Evolutionary conservation across 2,329 filamentous ascomycete genomes (phyloP).

Genomic region (Lecanicillium sp.): DNA sequence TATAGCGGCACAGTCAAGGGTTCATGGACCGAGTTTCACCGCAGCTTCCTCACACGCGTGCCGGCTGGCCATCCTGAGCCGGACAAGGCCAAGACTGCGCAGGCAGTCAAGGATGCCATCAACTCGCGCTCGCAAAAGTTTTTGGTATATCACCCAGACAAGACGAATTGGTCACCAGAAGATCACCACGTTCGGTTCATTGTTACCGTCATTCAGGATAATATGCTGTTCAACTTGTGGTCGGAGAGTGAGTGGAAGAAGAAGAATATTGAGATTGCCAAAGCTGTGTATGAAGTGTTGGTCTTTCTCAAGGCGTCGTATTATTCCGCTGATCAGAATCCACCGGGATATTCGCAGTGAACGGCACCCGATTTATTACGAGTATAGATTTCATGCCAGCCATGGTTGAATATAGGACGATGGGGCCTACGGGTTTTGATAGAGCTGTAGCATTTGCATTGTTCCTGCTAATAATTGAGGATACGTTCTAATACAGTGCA

Average conservation of each 20-base stretch:
- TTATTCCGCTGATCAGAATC: slow-evolving; percentile 14
- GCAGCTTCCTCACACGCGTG: slow-evolving; percentile 19
- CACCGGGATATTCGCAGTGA: slow-evolving; percentile 19
- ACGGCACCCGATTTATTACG: neutral
- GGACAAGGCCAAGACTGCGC: slow-evolving; percentile 23
- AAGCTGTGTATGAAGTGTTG: slow-evolving; percentile 28
- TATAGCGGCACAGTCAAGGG: slow-evolving; percentile 21
- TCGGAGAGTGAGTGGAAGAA: slow-evolving; percentile 22
- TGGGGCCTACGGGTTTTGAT: too few species aligned
- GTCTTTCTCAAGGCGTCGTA: slow-evolving; percentile 21
- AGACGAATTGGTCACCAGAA: slow-evolving; percentile 24
- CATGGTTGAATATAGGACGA: too few species aligned
- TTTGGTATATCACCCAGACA: slow-evolving; percentile 27
- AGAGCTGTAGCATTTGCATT: too few species aligned
- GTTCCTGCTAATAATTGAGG: too few species aligned
- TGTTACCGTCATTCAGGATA: slow-evolving; percentile 24
- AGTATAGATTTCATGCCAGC: too few species aligned
- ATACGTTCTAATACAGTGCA: too few species aligned
- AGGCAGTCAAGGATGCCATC: slow-evolving; percentile 23
- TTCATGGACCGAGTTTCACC: slow-evolving; percentile 28
- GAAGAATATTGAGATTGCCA: slow-evolving; percentile 20
- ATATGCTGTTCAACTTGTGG: slow-evolving; percentile 24
- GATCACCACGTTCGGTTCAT: slow-evolving; percentile 32
- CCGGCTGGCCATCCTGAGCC: slow-evolving; percentile 16
- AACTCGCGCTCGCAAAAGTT: slow-evolving; percentile 19